A percentile compares a stretch with the other conserved stretches of the same genome.
Conservation (phyloP, 441 rosid genomes). For the Populus hybrid region DNA sequence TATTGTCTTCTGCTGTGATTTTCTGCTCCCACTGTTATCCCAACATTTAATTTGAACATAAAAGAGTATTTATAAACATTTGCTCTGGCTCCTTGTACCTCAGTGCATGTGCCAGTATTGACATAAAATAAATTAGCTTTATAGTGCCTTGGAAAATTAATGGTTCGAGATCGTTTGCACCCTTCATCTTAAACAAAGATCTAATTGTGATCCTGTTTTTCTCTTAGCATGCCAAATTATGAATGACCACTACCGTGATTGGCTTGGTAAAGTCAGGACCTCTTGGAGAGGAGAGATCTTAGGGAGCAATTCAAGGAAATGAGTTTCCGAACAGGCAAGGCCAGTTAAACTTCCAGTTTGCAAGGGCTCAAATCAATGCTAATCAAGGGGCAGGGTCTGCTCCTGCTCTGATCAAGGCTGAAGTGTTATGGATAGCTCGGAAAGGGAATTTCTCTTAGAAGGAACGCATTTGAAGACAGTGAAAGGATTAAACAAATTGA, state of each 20-base stretch:
- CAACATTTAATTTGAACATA: too few relatives aligned
- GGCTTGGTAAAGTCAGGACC: slow-evolving; percentile 66
- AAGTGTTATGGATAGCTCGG: slow-evolving; percentile 83
- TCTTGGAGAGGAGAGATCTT: slow-evolving; percentile 68
- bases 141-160: too few relatives aligned
- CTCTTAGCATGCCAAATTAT: background rate
- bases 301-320: slow-evolving; percentile 50
- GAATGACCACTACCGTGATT: slow-evolving; percentile 59
- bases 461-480: slow-evolving; percentile 80
- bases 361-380: slow-evolving; percentile 39
- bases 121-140: too few relatives aligned
- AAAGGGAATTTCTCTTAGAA: slow-evolving; percentile 75
- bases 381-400: slow-evolving; percentile 48
- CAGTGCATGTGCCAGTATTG: too few relatives aligned
- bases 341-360: slow-evolving; percentile 46
- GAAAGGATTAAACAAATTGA: slow-evolving; percentile 58
- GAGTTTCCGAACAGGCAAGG: slow-evolving; percentile 55
- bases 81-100: too few relatives aligned
- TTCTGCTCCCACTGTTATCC: too few relatives aligned
- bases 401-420: slow-evolving; percentile 70
- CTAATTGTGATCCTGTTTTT: background rate
- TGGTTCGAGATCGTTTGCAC: too few relatives aligned
- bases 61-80: too few relatives aligned
- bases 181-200: background rate
- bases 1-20: background rate